phyloP scores from a whole-genome alignment of 495 filamentous ascomycete genomes.

The Penicillium parvum region DNA sequence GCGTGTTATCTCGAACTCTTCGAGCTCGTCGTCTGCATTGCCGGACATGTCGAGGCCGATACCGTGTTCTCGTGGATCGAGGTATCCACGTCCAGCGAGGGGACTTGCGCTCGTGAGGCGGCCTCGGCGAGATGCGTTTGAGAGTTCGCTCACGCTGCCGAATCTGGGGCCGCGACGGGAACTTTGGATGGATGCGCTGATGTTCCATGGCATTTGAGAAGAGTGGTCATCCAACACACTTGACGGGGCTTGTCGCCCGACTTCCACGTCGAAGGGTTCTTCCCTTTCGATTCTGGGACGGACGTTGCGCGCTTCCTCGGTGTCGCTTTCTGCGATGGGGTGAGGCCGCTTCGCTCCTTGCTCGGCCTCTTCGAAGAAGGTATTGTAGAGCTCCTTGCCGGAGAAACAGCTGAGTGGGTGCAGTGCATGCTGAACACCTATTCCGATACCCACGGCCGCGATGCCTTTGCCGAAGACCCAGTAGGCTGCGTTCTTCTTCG shows the following conservation, averaged over 20 bases:
- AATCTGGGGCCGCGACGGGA: constrained; percentile 50
- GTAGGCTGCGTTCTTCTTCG: constrained; percentile 53
- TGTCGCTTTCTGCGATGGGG: constrained; percentile 29
- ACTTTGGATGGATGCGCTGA: constrained; percentile 54
- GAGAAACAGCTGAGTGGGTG: constrained; percentile 52
- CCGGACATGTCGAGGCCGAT: constrained; percentile 32
- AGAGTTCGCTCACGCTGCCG: constrained; percentile 51
- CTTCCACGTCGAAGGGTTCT: constrained; percentile 50
- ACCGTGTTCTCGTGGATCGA: constrained; percentile 30
- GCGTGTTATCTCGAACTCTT: constrained; percentile 37
- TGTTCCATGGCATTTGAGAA: constrained; percentile 68
- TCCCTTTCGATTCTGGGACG: constrained; percentile 35
- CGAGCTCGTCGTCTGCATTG: constrained; percentile 35
- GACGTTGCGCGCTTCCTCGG: constrained; percentile 38
- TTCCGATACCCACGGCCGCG: constrained; percentile 51
- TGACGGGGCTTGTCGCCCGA: constrained; percentile 55
- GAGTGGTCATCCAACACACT: constrained; percentile 55
- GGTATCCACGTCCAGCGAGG: constrained; percentile 51
- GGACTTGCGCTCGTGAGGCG: constrained; percentile 59
- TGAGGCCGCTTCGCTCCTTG: constrained; percentile 39
- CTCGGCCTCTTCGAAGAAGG: constrained; percentile 32
- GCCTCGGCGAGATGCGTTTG: constrained; percentile 28
- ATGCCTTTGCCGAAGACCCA: constrained; percentile 53
- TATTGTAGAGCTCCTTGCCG: constrained; percentile 48
- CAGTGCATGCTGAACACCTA: constrained; percentile 33